Conservation (phyloP, 2,329 filamentous ascomycete genomes). For the Aspergillus amoenus region DNA sequence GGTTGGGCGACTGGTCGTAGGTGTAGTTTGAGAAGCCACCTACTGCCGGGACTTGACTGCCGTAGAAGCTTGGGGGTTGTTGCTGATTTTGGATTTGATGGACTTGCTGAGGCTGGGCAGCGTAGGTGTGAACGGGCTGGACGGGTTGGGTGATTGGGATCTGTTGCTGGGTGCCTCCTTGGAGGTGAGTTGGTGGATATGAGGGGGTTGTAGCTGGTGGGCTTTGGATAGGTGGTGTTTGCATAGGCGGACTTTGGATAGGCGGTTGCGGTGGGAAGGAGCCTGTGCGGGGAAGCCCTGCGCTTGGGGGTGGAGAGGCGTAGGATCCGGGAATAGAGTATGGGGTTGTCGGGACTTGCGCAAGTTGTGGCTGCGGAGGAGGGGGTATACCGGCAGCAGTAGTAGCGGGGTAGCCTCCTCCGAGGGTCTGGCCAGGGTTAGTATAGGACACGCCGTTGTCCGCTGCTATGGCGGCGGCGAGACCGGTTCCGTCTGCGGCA, state of each 20-base stretch:
- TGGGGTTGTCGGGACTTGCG: slow-evolving; percentile 21
- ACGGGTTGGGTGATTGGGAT: slow-evolving; percentile 28
- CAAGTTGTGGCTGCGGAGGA: slow-evolving; percentile 21
- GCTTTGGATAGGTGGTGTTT: slow-evolving; percentile 23
- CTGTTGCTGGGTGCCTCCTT: slow-evolving; percentile 16
- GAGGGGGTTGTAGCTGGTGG: slow-evolving; percentile 25
- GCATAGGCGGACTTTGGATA: slow-evolving; percentile 25
- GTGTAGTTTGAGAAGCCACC: slow-evolving; percentile 45
- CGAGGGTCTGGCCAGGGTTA: slow-evolving; percentile 27
- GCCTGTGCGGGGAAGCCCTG: slow-evolving; percentile 27
- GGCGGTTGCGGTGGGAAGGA: slow-evolving; percentile 27
- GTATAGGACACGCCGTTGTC: slow-evolving; percentile 38
- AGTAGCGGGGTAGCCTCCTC: slow-evolving; percentile 16
- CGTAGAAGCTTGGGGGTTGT: slow-evolving; percentile 7
- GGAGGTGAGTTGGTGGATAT: slow-evolving; percentile 28
- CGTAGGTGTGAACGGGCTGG: slow-evolving; percentile 37
- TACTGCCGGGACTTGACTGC: slow-evolving; percentile 20
- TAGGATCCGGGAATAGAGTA: slow-evolving; percentile 30
- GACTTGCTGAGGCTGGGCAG: slow-evolving; percentile 16
- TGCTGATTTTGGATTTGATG: slow-evolving; percentile 16
- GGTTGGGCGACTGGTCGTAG: slow-evolving; percentile 37
- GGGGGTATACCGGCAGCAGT: neutral
- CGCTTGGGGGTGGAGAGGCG: slow-evolving; percentile 37
- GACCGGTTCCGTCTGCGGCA: slow-evolving; percentile 48
- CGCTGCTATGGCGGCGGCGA: slow-evolving; percentile 41